Evolutionary conservation across 2,329 filamentous ascomycete genomes (phyloP).

Genomic region (Chaetomiaceae sp.): DNA sequence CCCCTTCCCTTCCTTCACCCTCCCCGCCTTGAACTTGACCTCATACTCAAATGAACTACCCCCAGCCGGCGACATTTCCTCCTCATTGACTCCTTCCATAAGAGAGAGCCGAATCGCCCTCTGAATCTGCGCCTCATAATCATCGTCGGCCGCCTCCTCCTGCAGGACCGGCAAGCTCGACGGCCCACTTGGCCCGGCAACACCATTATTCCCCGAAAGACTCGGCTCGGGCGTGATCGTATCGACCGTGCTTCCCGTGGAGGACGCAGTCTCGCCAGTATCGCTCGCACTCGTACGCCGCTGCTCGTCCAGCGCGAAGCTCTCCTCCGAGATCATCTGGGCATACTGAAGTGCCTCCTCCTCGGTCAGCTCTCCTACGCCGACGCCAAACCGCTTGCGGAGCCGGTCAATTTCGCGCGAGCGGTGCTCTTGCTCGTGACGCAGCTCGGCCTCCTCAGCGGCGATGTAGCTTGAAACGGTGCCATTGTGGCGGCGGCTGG

Average conservation of each 20-base stretch:
- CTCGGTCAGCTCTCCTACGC: conserved; percentile 63
- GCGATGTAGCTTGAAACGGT: conserved; percentile 78
- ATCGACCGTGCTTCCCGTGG: conserved; percentile 35
- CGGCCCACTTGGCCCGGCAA: conserved; percentile 18
- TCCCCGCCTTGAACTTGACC: conserved; percentile 49
- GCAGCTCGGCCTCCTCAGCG: conserved; percentile 77
- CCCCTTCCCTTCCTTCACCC: conserved; percentile 46
- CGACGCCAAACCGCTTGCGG: conserved; percentile 77
- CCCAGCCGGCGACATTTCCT: conserved; percentile 22
- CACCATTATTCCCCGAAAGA: conserved; percentile 39
- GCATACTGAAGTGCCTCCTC: conserved; percentile 63
- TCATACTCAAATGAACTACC: conserved; percentile 28
- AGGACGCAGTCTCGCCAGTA: conserved; percentile 23
- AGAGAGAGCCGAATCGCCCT: conserved; percentile 59
- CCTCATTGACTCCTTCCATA: conserved; percentile 50
- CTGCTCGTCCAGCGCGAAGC: conserved; percentile 53
- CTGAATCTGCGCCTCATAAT: conserved; percentile 59
- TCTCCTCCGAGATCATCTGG: conserved; percentile 62
- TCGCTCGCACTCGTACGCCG: conserved; percentile 49
- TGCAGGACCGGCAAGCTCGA: conserved; percentile 14
- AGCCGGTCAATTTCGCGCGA: conserved; percentile 66
- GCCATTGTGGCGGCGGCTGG: conserved; percentile 55
- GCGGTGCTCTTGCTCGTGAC: conserved; percentile 63
- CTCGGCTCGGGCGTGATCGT: conserved; percentile 55
- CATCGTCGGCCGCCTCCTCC: conserved; percentile 46